Evolutionary conservation across 2,329 filamentous ascomycete species (phyloP).

Genomic region (Immersiporthe knoxdaviesiana): DNA sequence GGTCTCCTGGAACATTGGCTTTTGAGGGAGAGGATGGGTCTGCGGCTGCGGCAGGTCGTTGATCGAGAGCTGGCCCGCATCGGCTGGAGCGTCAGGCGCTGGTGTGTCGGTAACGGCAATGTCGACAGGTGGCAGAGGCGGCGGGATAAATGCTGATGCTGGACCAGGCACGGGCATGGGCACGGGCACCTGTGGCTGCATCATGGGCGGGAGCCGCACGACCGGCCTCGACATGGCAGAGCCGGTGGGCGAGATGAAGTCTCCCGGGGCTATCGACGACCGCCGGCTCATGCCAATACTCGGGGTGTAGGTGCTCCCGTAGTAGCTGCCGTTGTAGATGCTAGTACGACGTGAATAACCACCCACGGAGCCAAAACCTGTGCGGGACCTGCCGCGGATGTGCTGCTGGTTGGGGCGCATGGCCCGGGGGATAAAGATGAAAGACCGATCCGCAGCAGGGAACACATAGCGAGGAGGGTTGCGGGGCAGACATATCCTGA

Average conservation of each 20-base stretch:
- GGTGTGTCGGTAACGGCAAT: constrained; percentile 25
- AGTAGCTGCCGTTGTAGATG: constrained; percentile 70
- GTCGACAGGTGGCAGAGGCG: constrained; percentile 30
- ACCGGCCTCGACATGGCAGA: constrained; percentile 81
- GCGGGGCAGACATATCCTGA: constrained; percentile 86
- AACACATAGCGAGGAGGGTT: constrained; percentile 85
- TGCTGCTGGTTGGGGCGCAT: constrained; percentile 91
- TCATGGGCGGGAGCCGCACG: constrained; percentile 77
- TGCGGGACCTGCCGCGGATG: constrained; percentile 73
- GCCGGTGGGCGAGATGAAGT: constrained; percentile 77
- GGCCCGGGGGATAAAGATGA: constrained; percentile 96
- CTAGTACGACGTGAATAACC: constrained; percentile 81
- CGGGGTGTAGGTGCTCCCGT: constrained; percentile 79
- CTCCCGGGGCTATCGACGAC: constrained; percentile 76
- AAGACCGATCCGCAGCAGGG: constrained; percentile 85
- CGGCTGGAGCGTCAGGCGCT: constrained; percentile 20
- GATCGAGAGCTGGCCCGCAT: constrained; percentile 44
- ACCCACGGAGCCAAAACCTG: constrained; percentile 69
- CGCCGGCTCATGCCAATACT: constrained; percentile 85
- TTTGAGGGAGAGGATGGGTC: constrained; percentile 61
- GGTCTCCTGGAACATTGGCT: constrained; percentile 61
- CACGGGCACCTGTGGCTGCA: constrained; percentile 35
- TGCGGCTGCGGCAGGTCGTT: constrained; percentile 61
- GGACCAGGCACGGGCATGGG: constrained; percentile 34
- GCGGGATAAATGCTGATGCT: constrained; percentile 31